Evolutionary conservation across 2,329 filamentous ascomycete species (phyloP), one percentile per base, ranked within the genome.

Genomic region (Aspergillus luchuensis): DNA sequence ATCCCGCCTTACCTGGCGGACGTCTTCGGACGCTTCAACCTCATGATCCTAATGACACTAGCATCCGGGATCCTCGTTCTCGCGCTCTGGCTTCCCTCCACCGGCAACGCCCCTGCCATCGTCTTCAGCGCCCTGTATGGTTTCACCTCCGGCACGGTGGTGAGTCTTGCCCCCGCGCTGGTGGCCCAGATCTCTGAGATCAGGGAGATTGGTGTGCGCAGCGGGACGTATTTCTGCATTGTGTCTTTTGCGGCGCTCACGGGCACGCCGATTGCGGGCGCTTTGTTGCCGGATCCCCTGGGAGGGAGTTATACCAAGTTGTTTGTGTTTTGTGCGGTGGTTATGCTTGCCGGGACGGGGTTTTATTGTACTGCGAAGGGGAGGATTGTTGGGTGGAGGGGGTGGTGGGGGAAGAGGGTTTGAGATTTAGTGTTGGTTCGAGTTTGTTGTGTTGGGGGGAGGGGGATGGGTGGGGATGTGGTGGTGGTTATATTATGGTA

Each of bases 161-260:
- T 90, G 38, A 85, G 85, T 0, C 77, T 91, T 17, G 80, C 80
- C 0, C 87, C 89, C 0, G 83, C 64, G 0, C 78, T 90, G 13
- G 79, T 92, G 21, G 88, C 88, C 1, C 88, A 92, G 68, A 89
- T 92, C 63, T 87, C 85, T 1, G 87, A 90, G 49, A 83, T 91
- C 39, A 80, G 85, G 19, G 82, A 91, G 71, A 87, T 92, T 36
- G 91, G 90, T 13, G 83, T 88, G 1, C 81, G 90, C 5, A 87
- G 83, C 2, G 91, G 91, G 0, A 82, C 84, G 0, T 81, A 86
- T 25, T 90, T 89, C 70, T 82, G 85, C 15, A 72, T 87, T 50
- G 80, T 87, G 58, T 82, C 85, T 1, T 76, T 92, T 33, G 89
- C 87, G 4, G 87, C 86, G 1, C 76, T 93, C 54, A 86, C 86